phyloP scores from a whole-genome alignment of 345 rosid species.

The Lenwebbia sp. region DNA sequence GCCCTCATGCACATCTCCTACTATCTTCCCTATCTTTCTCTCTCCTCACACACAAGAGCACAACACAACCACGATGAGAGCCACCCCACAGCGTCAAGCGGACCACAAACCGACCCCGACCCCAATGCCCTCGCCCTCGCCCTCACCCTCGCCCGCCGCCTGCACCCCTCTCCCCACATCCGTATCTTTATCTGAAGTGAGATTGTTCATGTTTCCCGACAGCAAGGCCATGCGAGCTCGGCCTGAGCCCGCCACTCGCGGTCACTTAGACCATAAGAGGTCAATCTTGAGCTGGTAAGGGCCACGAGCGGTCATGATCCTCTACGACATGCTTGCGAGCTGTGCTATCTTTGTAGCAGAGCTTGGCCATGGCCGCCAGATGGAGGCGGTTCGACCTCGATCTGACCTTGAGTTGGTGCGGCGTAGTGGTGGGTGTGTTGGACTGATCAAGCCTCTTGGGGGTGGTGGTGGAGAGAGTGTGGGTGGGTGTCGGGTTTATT shows the following conservation, averaged over 20 bases:
- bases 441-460: neutral
- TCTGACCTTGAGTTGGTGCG: neutral
- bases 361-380: neutral
- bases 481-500: neutral
- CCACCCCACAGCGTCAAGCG: neutral
- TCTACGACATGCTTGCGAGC: no score
- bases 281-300: neutral
- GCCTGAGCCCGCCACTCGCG: neutral
- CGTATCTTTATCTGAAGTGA: no score
- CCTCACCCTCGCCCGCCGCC: neutral
- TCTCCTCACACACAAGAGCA: neutral
- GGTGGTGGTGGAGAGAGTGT: rapidly evolving
- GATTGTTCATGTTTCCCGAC: neutral
- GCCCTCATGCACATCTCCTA: no score
- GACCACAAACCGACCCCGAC: no score
- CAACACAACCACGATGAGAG: neutral
- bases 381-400: neutral
- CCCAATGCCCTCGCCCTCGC: no score
- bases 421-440: neutral
- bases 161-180: neutral
- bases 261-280: neutral
- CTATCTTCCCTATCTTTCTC: neutral
- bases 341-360: neutral
- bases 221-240: neutral
- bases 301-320: neutral